Percentiles rank a stretch among this genome's conserved stretches.
Conservation (phyloP, 495 filamentous ascomycete species). For the Penicillium samsonianum region DNA sequence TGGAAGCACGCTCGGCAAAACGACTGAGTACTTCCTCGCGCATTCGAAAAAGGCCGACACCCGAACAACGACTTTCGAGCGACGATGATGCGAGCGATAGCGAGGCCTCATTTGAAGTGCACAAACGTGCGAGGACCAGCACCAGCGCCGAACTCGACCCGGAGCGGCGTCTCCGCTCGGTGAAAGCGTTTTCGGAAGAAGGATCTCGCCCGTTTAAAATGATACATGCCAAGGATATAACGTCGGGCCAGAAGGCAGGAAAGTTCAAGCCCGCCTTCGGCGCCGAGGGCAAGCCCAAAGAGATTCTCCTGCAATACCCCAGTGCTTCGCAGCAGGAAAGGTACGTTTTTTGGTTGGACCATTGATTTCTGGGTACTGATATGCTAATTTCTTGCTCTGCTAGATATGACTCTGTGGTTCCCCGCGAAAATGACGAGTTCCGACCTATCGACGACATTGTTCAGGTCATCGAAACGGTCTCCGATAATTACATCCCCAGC, state of each 20-base stretch:
- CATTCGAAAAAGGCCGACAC: slow-evolving; percentile 48
- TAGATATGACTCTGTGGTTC: slow-evolving; percentile 76
- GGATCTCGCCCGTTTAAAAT: slow-evolving; percentile 51
- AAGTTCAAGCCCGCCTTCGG: slow-evolving; percentile 52
- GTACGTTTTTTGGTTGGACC: slow-evolving; percentile 42
- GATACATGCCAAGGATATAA: slow-evolving; percentile 71
- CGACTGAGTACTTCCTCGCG: slow-evolving; percentile 39
- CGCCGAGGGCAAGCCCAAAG: slow-evolving; percentile 47
- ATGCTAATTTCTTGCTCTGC: slow-evolving; percentile 6
- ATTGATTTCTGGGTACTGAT: slow-evolving; percentile 5
- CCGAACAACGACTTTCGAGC: slow-evolving; percentile 50
- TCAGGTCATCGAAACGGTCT: slow-evolving; percentile 72
- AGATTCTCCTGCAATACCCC: slow-evolving; percentile 71
- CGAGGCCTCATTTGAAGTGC: slow-evolving; percentile 47
- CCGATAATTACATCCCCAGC: slow-evolving; percentile 70
- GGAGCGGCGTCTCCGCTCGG: slow-evolving; percentile 60
- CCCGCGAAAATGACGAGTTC: slow-evolving; percentile 76
- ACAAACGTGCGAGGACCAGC: slow-evolving; percentile 48
- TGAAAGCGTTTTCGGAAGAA: slow-evolving; percentile 60
- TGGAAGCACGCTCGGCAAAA: slow-evolving; percentile 37
- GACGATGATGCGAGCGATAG: slow-evolving; percentile 53
- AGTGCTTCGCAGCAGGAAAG: slow-evolving; percentile 66
- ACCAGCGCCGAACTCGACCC: slow-evolving; percentile 53
- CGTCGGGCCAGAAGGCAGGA: slow-evolving; percentile 47
- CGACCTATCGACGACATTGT: slow-evolving; percentile 83